These are phyloP conservation scores for Gyromitra esculenta DNA, from an alignment of 2,329 filamentous ascomycete genomes.

Conservation along the genomic window DNA sequence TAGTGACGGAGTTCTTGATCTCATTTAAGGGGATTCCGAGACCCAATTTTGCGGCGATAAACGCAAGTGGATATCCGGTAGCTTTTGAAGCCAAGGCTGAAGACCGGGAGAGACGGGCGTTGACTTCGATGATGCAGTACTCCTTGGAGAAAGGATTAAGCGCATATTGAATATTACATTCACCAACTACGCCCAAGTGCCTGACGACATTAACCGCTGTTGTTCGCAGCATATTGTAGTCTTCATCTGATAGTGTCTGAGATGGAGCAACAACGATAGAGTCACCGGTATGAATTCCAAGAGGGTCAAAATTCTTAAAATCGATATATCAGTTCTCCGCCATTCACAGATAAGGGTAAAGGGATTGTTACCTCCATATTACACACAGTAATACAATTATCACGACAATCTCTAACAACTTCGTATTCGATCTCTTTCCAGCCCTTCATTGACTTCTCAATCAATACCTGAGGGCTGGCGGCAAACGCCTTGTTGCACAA, in stretches of 20 bases:
- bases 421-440: conserved; percentile 99
- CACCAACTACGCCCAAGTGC: conserved; percentile 94
- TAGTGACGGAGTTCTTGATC: conserved; percentile 94
- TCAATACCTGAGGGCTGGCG: conserved; percentile 92
- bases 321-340: conserved; percentile 27
- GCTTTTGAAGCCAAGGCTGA: conserved; percentile 96
- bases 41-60: conserved; percentile 95
- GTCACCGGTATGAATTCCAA: conserved; percentile 97
- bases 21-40: conserved; percentile 94
- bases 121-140: conserved; percentile 99
- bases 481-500: conserved; percentile 96
- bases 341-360: neutral
- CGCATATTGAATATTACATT: conserved; percentile 99
- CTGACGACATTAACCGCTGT: conserved; percentile 97
- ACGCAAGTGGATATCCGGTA: conserved; percentile 93
- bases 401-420: conserved; percentile 90
- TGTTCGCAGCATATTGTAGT: conserved; percentile 98
- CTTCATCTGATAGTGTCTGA: conserved; percentile 94
- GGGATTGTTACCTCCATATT: conserved; percentile 79
- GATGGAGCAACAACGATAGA: conserved; percentile 98
- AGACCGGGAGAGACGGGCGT: conserved; percentile 92
- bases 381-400: conserved; percentile 99
- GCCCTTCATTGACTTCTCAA: conserved; percentile 98
- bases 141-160: conserved; percentile 94
- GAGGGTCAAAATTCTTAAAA: conserved; percentile 84